A percentile compares a stretch with the other conserved stretches of the same genome.
Conservation (phyloP, 768 basidiomycete species). For the Mycena pura region DNA sequence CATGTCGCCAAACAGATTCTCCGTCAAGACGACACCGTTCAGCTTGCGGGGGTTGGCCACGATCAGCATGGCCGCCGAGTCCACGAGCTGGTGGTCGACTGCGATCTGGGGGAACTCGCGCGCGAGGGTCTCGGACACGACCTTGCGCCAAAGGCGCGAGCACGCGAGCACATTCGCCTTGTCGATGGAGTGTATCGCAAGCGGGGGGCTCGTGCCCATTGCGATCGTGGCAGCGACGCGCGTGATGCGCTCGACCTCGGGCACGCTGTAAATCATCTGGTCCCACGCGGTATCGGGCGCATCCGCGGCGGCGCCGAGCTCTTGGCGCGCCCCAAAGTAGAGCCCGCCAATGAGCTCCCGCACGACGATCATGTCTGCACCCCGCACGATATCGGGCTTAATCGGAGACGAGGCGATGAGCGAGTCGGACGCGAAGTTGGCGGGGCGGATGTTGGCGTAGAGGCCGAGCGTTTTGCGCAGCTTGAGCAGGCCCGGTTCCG, state of each 20-base stretch:
- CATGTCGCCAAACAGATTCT: slow-evolving; percentile 98
- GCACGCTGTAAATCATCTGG: slow-evolving; percentile 89
- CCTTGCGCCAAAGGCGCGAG: slow-evolving; percentile 92
- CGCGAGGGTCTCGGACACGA: slow-evolving; percentile 83
- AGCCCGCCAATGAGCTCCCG: slow-evolving; percentile 96
- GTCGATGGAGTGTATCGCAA: slow-evolving; percentile 92
- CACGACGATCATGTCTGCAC: slow-evolving; percentile 91
- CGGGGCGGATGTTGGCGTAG: slow-evolving; percentile 98
- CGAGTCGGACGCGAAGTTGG: slow-evolving; percentile 92
- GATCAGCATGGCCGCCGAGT: slow-evolving; percentile 96
- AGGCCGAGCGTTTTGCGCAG: slow-evolving; percentile 93
- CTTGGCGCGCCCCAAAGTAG: slow-evolving; percentile 94
- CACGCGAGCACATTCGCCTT: slow-evolving; percentile 98
- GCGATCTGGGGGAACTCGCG: slow-evolving; percentile 89
- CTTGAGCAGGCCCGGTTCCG: slow-evolving; percentile 87
- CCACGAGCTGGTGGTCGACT: slow-evolving; percentile 92
- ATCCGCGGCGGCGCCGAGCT: slow-evolving; percentile 70
- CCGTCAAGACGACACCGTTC: slow-evolving; percentile 94
- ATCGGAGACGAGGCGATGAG: slow-evolving; percentile 89
- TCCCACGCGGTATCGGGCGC: slow-evolving; percentile 80
- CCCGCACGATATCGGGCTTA: slow-evolving; percentile 79
- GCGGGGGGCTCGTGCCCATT: slow-evolving; percentile 78
- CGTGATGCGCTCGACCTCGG: slow-evolving; percentile 93
- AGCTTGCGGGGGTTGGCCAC: slow-evolving; percentile 89
- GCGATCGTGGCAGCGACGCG: slow-evolving; percentile 96